Evolutionary conservation across 768 basidiomycete species (phyloP).

Genomic region (Imleria badia): DNA sequence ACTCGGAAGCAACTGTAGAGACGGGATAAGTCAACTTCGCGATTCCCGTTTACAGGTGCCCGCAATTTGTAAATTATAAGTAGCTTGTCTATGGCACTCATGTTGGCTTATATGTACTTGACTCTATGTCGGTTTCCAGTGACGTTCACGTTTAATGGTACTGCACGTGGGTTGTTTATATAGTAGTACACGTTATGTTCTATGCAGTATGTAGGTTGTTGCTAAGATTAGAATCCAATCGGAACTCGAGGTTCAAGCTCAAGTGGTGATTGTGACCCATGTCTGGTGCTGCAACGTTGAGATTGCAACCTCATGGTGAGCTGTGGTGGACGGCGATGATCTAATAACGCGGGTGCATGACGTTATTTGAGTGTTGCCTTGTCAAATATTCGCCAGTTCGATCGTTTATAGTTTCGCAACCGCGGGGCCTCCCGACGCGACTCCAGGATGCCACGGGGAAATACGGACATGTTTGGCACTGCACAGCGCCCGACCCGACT

Average conservation of each 20-base stretch:
- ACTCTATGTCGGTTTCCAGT: neutral
- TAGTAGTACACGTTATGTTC: neutral
- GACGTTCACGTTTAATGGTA: neutral
- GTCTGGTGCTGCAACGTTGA: neutral
- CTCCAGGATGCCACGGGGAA: constrained; percentile 3
- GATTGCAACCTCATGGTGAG: neutral
- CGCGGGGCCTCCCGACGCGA: constrained; percentile 7
- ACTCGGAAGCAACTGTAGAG: constrained; percentile 12
- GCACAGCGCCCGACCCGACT: constrained; percentile 18
- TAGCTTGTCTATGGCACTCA: neutral
- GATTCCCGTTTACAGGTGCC: neutral
- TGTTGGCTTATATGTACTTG: neutral
- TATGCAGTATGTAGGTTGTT: neutral
- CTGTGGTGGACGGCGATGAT: neutral
- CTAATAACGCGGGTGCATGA: neutral
- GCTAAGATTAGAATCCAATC: neutral
- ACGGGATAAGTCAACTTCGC: neutral
- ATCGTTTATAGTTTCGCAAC: constrained; percentile 6
- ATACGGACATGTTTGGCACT: constrained; percentile 6
- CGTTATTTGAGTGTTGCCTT: constrained; percentile 3
- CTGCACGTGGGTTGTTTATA: neutral
- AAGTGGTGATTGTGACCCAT: neutral
- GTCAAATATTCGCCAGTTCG: neutral
- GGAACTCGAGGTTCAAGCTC: neutral
- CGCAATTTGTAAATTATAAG: neutral